These are phyloP conservation scores for Baudoinia panamericana DNA, from an alignment of 495 filamentous ascomycete species.

Conservation along the genomic window DNA sequence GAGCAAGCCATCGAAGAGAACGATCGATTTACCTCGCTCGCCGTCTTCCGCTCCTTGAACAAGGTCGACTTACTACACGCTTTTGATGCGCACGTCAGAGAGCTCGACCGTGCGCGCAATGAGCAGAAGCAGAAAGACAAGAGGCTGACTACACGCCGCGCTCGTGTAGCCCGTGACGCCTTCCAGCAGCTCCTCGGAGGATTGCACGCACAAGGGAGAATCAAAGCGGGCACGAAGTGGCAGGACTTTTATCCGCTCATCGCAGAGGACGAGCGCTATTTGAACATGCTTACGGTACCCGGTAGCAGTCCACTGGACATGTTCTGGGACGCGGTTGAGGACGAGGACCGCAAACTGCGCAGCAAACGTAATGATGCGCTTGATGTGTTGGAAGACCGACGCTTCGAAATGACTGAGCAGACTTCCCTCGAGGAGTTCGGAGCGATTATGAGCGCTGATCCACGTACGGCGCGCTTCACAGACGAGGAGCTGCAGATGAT, in stretches of 20 bases:
- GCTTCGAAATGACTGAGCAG: constrained; percentile 73
- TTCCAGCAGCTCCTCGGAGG: constrained; percentile 64
- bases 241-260: constrained; percentile 65
- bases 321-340: constrained; percentile 93
- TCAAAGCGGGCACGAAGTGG: constrained; percentile 89
- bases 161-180: constrained; percentile 71
- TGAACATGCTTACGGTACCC: constrained; percentile 67
- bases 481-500: constrained; percentile 60
- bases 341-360: constrained; percentile 75
- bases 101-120: constrained; percentile 77
- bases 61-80: constrained; percentile 83
- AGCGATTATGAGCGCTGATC: constrained; percentile 62
- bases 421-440: constrained; percentile 83
- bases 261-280: constrained; percentile 70
- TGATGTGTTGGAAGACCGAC: constrained; percentile 88
- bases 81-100: constrained; percentile 91
- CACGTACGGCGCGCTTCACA: constrained; percentile 71
- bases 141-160: constrained; percentile 60
- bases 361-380: constrained; percentile 70
- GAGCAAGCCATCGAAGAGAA: constrained; percentile 68
- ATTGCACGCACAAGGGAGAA: constrained; percentile 60
- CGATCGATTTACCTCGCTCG: constrained; percentile 66
- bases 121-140: constrained; percentile 80
- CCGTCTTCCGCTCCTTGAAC: constrained; percentile 76
- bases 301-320: constrained; percentile 88